Evolutionary conservation across 2,329 filamentous ascomycete genomes (phyloP).

Genomic region (Sporothrix pallida): DNA sequence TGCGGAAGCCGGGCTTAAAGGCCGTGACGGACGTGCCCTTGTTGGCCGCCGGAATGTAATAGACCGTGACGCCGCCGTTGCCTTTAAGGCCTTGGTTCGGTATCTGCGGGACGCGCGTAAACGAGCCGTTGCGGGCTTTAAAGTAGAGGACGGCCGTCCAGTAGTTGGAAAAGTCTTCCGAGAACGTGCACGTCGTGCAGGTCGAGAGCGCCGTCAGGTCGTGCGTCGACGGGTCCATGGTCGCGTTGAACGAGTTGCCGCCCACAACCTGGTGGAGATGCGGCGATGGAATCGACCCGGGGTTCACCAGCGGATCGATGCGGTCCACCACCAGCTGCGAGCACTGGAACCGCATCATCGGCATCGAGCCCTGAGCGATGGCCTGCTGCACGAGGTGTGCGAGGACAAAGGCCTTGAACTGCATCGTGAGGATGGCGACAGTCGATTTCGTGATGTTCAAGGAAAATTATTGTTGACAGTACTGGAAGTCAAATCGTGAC

Average conservation of each 20-base stretch:
- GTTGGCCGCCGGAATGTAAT: constrained; percentile 52
- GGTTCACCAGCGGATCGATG: constrained; percentile 54
- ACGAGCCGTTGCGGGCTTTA: constrained; percentile 51
- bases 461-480: background rate
- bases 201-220: constrained; percentile 47
- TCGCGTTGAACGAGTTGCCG: constrained; percentile 53
- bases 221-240: constrained; percentile 49
- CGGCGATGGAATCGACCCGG: constrained; percentile 51
- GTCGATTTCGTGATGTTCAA: background rate
- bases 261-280: constrained; percentile 56
- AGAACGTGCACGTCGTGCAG: constrained; percentile 53
- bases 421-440: background rate
- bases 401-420: constrained; percentile 12
- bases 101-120: constrained; percentile 51
- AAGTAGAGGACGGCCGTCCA: constrained; percentile 57
- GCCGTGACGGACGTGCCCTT: constrained; percentile 43
- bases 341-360: constrained; percentile 55
- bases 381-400: constrained; percentile 43
- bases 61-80: constrained; percentile 53
- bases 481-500: background rate
- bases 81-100: constrained; percentile 54
- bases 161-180: constrained; percentile 54
- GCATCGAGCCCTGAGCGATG: constrained; percentile 43
- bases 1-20: constrained; percentile 54
- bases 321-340: constrained; percentile 56